phyloP scores from a whole-genome alignment of 495 filamentous ascomycete species.

The Podospora comata region DNA sequence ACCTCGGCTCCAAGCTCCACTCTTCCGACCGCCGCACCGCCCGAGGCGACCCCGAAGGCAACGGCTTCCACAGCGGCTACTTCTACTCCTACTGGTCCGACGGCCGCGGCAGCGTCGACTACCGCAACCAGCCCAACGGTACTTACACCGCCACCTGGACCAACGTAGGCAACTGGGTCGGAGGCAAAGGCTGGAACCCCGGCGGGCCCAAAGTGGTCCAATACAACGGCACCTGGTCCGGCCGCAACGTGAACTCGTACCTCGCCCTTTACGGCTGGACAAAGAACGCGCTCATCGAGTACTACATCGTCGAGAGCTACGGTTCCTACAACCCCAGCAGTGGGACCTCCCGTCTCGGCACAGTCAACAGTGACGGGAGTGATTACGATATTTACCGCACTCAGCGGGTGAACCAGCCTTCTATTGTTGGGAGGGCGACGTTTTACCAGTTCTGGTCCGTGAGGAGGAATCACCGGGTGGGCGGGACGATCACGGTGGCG shows the following conservation, averaged over 20 bases:
- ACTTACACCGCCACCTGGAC: conserved; percentile 51
- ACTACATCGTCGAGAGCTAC: conserved; percentile 57
- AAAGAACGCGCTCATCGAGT: conserved; percentile 57
- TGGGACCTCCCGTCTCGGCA: conserved; percentile 50
- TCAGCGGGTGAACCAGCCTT: conserved; percentile 53
- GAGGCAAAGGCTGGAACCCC: conserved; percentile 57
- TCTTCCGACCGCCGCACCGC: not conserved
- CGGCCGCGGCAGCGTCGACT: conserved; percentile 48
- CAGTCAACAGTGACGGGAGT: conserved; percentile 51
- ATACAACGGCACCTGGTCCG: conserved; percentile 32
- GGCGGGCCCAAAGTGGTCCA: conserved; percentile 43
- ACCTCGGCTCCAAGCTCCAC: conserved; percentile 24
- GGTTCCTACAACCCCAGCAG: conserved; percentile 51
- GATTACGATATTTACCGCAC: conserved; percentile 58
- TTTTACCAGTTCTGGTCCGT: conserved; percentile 63
- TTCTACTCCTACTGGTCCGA: conserved; percentile 61
- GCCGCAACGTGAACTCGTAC: conserved; percentile 31
- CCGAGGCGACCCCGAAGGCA: conserved; percentile 28
- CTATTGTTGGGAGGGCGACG: conserved; percentile 54
- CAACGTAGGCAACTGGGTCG: conserved; percentile 53
- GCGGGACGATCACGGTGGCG: conserved; percentile 42
- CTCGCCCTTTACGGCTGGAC: conserved; percentile 59
- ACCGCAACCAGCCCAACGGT: conserved; percentile 50
- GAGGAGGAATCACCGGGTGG: conserved; percentile 38
- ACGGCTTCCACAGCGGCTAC: conserved; percentile 52